Evolutionary conservation across 2,329 filamentous ascomycete species (phyloP), one percentile per base, ranked within the genome.

Genomic region (Colletotrichum orbiculare): DNA sequence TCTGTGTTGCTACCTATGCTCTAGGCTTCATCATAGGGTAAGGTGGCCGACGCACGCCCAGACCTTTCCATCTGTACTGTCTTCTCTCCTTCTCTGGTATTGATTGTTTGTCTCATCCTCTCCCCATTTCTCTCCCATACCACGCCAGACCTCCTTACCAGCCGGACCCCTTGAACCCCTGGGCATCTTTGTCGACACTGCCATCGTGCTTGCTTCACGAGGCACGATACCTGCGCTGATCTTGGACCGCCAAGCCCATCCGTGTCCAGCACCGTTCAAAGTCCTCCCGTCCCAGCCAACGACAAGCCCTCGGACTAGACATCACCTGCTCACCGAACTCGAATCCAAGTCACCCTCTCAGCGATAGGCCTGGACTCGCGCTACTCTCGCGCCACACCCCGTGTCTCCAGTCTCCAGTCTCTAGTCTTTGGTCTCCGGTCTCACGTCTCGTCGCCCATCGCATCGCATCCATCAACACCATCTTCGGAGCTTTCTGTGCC

Each of bases 361-460:
- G 25, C 25, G 25, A 25, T 5, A 25, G 25, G 25, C 25, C 2
- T 25, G 25, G 49, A 48, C 10, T 48, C 48, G 61, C 56, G 49
- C 62, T 48, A 54, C 41, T 11, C 55, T 56, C 35, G 47, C 62
- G 57, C 50, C 62, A 65, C 62, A 62, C 39, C 46, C 55, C 55
- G 55, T 25, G 38, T 50, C 45, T 35, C n/a, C 34, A 43, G 55
- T 37, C 33, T 12, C 37, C 25, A 9, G 46, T 8, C 46, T 35
- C n/a, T 42, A 43, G 55, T 37, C 33, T 12, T 17, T 47, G 4
- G 46, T 8, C 46, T 17, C 13, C 38, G 25, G 38, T 58, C 50
- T 25, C 38, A 34, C 9, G 13, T 34, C 39, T 48, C 38, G 38
- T 58, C 50, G 25, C 38, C 43, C 9, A 38, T 34, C 39, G 42